These are phyloP conservation scores for Plasmodium inui DNA, from an alignment of 169 alveolate genomes.

Conservation along the genomic window DNA sequence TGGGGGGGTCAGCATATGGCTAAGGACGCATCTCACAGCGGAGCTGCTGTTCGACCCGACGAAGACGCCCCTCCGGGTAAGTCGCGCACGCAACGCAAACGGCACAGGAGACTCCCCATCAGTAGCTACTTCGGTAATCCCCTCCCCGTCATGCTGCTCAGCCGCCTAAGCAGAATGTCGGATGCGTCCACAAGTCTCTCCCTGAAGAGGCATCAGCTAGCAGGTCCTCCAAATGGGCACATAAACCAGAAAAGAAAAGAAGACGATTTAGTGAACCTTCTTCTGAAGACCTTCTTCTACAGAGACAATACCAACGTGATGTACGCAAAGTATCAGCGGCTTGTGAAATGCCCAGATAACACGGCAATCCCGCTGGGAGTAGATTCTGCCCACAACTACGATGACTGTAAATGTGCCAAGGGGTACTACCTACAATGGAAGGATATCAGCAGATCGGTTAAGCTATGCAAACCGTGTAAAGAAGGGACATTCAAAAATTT, in stretches of 20 bases:
- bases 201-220: background rate
- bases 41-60: background rate
- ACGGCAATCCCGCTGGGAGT: conserved; percentile 88
- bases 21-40: background rate
- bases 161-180: background rate
- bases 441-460: conserved; percentile 38
- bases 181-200: background rate
- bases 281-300: conserved; percentile 23
- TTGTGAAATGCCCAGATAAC: conserved; percentile 82
- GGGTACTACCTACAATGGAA: conserved; percentile 81
- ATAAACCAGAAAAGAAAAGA: background rate
- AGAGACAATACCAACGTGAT: conserved; percentile 2
- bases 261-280: conserved; percentile 15
- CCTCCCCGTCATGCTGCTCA: background rate
- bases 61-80: background rate
- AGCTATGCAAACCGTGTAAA: conserved; percentile 84
- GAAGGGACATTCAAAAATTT: conserved; percentile 88
- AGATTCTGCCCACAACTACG: conserved; percentile 83
- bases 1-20: background rate
- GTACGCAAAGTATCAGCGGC: conserved; percentile 63
- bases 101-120: background rate
- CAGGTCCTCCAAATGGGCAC: background rate
- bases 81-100: background rate
- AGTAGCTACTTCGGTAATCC: background rate
- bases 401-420: conserved; percentile 87